Percentiles rank a stretch among this genome's conserved stretches.
Evolutionary conservation across 345 rosid genomes (phyloP).

Genomic region (Reutealis trisperma): DNA sequence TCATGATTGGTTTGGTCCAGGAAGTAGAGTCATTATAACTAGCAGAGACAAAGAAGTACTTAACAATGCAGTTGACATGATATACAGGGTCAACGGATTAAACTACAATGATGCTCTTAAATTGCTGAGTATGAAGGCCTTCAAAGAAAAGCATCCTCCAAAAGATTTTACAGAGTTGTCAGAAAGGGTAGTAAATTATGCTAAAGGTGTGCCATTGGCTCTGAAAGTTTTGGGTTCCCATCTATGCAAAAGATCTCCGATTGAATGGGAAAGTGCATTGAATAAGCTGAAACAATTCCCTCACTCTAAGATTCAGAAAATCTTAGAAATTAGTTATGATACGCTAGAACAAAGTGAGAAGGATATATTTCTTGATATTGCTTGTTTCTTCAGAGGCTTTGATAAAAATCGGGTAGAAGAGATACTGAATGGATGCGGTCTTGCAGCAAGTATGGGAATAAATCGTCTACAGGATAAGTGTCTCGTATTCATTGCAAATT

Average conservation of each 20-base stretch:
- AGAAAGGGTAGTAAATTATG: neutral
- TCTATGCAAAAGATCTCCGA: neutral
- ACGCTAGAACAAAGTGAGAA: neutral
- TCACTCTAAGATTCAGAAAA: neutral
- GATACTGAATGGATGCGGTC: neutral
- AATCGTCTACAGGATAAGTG: neutral
- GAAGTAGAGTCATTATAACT: neutral
- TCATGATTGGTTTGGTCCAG: neutral
- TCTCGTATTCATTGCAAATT: neutral
- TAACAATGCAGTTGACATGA: neutral
- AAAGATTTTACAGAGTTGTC: neutral
- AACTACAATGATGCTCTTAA: neutral
- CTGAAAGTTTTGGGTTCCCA: neutral
- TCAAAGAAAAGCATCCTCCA: neutral
- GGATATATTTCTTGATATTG: neutral
- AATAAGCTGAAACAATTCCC: neutral
- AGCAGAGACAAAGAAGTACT: neutral
- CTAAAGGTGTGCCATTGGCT: neutral
- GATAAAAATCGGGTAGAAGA: neutral
- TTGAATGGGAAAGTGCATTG: neutral
- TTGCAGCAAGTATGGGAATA: neutral
- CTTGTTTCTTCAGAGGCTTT: neutral
- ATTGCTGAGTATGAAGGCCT: neutral
- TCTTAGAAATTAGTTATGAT: neutral
- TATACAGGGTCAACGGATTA: neutral